phyloP scores from a whole-genome alignment of 371 early-diverging fungal genomes.

The Mucor velutinosus region DNA sequence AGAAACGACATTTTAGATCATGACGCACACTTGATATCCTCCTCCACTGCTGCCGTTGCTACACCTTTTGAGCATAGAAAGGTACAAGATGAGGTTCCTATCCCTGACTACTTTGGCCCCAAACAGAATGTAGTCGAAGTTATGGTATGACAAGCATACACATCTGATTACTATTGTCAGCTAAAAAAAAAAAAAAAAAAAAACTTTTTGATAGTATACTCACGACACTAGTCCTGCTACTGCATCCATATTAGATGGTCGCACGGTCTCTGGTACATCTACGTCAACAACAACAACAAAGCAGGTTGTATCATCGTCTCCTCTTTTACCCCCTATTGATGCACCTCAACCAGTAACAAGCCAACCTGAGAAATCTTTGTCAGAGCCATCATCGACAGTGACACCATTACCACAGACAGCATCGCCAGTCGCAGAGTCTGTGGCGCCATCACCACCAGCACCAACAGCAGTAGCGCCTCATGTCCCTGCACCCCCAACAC shows the following conservation, averaged over 20 bases:
- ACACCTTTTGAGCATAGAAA: neutral
- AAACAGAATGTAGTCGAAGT: neutral
- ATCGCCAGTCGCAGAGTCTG: slow-evolving; percentile 4
- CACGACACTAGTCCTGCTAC: neutral
- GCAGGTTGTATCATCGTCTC: slow-evolving; percentile 22
- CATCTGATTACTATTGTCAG: neutral
- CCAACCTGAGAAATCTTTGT: neutral
- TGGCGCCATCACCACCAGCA: slow-evolving; percentile 13
- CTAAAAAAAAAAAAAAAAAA: neutral
- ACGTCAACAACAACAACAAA: slow-evolving; percentile 19
- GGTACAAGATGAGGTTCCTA: slow-evolving; percentile 1
- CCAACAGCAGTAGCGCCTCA: slow-evolving; percentile 13
- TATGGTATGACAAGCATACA: neutral
- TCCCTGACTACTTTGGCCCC: slow-evolving; percentile 5
- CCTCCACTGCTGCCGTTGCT: neutral
- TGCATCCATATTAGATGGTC: slow-evolving; percentile 1
- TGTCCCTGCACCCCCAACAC: slow-evolving; percentile 6
- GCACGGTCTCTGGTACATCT: slow-evolving; percentile 8
- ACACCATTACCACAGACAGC: slow-evolving; percentile 7
- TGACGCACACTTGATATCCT: neutral
- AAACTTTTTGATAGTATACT: neutral
- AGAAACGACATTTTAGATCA: slow-evolving; percentile 6
- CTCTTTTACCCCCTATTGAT: slow-evolving; percentile 12
- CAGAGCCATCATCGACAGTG: slow-evolving; percentile 1
- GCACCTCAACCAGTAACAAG: neutral